Evolutionary conservation across 768 basidiomycete genomes (phyloP), one percentile per base, ranked within the genome.

Genomic region (Candolleomyces eurysporus): DNA sequence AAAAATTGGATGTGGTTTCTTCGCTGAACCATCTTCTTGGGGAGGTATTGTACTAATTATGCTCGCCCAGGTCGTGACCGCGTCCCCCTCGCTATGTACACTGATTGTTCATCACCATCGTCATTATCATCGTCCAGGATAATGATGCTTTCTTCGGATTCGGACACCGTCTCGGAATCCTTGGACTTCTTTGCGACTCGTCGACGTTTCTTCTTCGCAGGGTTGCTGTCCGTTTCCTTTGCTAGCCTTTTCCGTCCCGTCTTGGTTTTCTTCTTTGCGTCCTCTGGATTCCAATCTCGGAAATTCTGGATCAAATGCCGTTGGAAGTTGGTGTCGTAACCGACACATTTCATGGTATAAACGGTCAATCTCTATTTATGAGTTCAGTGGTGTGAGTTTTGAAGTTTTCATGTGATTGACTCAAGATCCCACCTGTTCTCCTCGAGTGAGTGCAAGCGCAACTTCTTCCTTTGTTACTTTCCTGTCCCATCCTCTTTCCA

Each of bases 281-380:
- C 45, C 19, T 17, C 16, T 46, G 17, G 19, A 17, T 4, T 59
- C 59, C 50, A 60, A 8, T 26, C 40, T 4, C 26, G 14, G n/a
- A 19, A 51, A 32, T 51, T 51, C 36, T 32, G 30, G 36, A 52
- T 31, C 14, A 59, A 8, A 22, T 60, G 5, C 3, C 21, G 13
- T 32, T 60, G 59, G 22, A 60, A 60, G 16, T 22, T 14, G 19
- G 3, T 22, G 51, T 60, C 59, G 51, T 60, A 60, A 19, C 39
- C 50, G 17, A 60, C 26, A 22, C 59, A 60, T 36, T 60, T 26
- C 59, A 60, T 43, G 7, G 52, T 52, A 40, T 26, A 52, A 1
- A 60, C 59, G 5, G 40, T 30, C 39, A 60, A n/a, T 5, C 16
- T 45, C 59, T 60, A 21, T 48, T 48, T 6, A 36, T 8, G 30